Percentiles rank a stretch among this genome's conserved stretches.
These are phyloP conservation scores for Entonaema liquescens DNA, from an alignment of 495 filamentous ascomycete species.

Conservation along the genomic window DNA sequence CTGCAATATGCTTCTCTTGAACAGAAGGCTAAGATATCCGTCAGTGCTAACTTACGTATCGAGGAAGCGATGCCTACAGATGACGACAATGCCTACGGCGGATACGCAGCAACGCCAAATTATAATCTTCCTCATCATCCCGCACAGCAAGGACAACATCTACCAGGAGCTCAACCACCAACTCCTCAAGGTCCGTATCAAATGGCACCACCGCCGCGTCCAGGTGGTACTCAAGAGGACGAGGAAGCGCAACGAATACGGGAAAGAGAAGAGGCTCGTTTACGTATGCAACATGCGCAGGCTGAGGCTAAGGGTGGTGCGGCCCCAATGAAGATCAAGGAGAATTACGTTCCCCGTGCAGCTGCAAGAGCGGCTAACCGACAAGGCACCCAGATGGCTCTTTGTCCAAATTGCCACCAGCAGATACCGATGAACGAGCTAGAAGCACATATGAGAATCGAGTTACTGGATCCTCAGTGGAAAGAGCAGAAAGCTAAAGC, in stretches of 20 bases:
- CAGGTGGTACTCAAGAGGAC: conserved; percentile 59
- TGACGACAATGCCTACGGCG: conserved; percentile 66
- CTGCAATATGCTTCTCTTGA: conserved; percentile 93
- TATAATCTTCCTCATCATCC: conserved; percentile 47
- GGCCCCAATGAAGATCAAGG: conserved; percentile 89
- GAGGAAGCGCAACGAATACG: conserved; percentile 74
- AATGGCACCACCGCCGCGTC: conserved; percentile 42
- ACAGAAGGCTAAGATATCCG: conserved; percentile 88
- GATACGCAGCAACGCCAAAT: conserved; percentile 57
- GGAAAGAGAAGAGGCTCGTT: conserved; percentile 72
- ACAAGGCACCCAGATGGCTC: conserved; percentile 69
- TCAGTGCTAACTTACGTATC: conserved; percentile 81
- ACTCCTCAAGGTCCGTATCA: conserved; percentile 50
- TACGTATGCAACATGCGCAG: conserved; percentile 79
- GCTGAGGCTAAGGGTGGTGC: conserved; percentile 73
- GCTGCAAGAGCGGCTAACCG: conserved; percentile 72
- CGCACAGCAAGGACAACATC: conserved; percentile 34
- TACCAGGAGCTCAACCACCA: conserved; percentile 45
- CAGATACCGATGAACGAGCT: conserved; percentile 86
- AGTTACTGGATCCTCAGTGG: conserved; percentile 94
- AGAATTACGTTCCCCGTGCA: conserved; percentile 89
- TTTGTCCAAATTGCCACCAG: conserved; percentile 95
- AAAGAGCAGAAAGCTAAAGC: conserved; percentile 92
- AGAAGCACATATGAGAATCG: conserved; percentile 94
- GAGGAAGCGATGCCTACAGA: conserved; percentile 95